Base-by-base conservation (phyloP, 257 asterid genomes). In the Orobanche coerulescens region DNA sequence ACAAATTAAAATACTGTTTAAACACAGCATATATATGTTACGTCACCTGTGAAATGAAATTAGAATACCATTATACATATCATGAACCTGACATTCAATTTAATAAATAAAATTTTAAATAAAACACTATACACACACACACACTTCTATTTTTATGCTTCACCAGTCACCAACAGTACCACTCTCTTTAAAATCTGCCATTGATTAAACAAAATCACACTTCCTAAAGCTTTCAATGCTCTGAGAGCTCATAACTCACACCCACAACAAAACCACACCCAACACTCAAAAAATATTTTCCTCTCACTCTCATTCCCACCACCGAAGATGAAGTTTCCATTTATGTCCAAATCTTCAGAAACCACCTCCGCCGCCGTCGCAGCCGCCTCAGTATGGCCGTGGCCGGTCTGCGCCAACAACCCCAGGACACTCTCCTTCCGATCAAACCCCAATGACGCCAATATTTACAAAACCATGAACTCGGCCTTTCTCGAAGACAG, bases 341-440 rank as follows among this genome's bases (percentile, higher is more conserved):
- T 64, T 50, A 74, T 79, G 1, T 79, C 67, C 71, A 84, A 82
- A 74, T 19, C 66, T 69, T 9, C 62, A 6, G 78, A 65, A 47
- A 43, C 66, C 22, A 5, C 67, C 58, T 39, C 65, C 55, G 14
- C 48, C 69, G 5, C 71, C 40, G 8, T 76, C 64, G 5, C 75
- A 55, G 47, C 72, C 64, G 39, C 68, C 56, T 25, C 70, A 1
- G 61, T 75, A 7, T 80, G 84, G 85, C 74, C 76, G 60, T 84
- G 86, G 74, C 78, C 77, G 1, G 65, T 69, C 66, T 71, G 84
- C 63, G 77, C 52, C 14, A 69, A 37, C 73, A 70, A 13, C 61
- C 82, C 79, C 1, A 73, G 71, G 39, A 81, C 93, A 37, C 84
- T 71, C 37, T 81, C 92, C 25, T 81, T 81, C 76, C 73, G 85